Conservation (phyloP, 495 filamentous ascomycete genomes). For the Lophiotrema nucula region DNA sequence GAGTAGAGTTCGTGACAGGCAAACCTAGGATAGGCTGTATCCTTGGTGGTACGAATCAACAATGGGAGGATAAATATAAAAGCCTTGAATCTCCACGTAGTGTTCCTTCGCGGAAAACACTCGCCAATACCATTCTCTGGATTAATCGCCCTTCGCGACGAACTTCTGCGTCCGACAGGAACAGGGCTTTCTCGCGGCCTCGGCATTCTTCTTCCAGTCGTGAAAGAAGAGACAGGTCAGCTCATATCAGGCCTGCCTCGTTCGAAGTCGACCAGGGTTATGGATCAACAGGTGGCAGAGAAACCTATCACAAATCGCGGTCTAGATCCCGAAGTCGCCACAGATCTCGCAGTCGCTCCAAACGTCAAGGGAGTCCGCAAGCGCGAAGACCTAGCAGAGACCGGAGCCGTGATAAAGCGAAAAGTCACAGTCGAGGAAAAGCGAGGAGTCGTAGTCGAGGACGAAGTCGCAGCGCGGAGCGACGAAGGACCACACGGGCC, state of each 20-base stretch:
- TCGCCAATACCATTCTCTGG: not conserved
- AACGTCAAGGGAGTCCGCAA: too few species aligned
- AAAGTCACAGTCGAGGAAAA: not conserved
- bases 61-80: not conserved
- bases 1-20: not conserved
- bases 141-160: not conserved
- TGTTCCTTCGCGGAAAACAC: not conserved
- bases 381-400: not conserved
- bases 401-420: not conserved
- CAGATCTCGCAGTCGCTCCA: too few species aligned
- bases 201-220: not conserved
- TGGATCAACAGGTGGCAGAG: not conserved
- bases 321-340: not conserved
- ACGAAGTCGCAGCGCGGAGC: not conserved
- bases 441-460: not conserved
- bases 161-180: not conserved
- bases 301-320: not conserved
- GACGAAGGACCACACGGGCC: not conserved
- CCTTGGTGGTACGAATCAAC: not conserved
- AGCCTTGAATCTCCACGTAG: not conserved
- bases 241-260: not conserved
- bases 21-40: not conserved
- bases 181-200: not conserved
- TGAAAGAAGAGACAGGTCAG: not conserved
- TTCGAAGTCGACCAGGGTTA: not conserved